Evolutionary conservation across 2,329 filamentous ascomycete genomes (phyloP).

Genomic region (Tolypocladium capitatum): DNA sequence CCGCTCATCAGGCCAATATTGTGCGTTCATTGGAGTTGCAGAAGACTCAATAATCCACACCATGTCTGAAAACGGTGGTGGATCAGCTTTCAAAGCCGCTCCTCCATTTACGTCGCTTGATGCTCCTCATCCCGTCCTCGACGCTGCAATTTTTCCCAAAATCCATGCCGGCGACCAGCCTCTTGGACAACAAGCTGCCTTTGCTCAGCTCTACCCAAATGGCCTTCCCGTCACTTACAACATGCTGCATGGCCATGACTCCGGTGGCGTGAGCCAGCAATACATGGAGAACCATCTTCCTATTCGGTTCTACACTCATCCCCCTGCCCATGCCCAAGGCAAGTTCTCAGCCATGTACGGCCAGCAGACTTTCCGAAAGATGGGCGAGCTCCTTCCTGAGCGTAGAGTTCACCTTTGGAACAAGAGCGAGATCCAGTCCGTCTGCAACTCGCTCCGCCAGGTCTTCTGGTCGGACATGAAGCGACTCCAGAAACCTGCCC

Average conservation of each 20-base stretch:
- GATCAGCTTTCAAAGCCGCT: slow-evolving; percentile 1
- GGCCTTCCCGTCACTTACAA: slow-evolving; percentile 21
- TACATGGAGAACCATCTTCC: slow-evolving; percentile 24
- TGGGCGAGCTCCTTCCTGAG: slow-evolving; percentile 13
- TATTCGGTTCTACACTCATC: slow-evolving; percentile 22
- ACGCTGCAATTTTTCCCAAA: slow-evolving; percentile 7
- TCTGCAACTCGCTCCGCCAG: slow-evolving; percentile 25
- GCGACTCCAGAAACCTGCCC: slow-evolving; percentile 15
- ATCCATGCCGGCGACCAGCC: slow-evolving; percentile 11
- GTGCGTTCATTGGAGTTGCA: too few relatives aligned
- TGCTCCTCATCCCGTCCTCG: slow-evolving; percentile 6
- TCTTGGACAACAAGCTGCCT: slow-evolving; percentile 11
- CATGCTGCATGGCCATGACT: slow-evolving; percentile 14
- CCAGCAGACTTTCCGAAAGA: slow-evolving; percentile 13
- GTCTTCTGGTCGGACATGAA: slow-evolving; percentile 22
- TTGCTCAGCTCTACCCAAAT: slow-evolving; percentile 20
- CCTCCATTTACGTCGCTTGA: slow-evolving; percentile 1
- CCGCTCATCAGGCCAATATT: neutral
- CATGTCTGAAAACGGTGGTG: slow-evolving; percentile 5
- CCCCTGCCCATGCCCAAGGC: slow-evolving; percentile 16
- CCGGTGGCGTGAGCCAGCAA: slow-evolving; percentile 11
- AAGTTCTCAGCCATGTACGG: slow-evolving; percentile 26
- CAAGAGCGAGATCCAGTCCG: slow-evolving; percentile 22
- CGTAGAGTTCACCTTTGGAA: slow-evolving; percentile 24
- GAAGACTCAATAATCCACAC: neutral